These are phyloP conservation scores for Vitellaria paradoxa DNA, from an alignment of 179 eudicot genomes.

Conservation along the genomic window DNA sequence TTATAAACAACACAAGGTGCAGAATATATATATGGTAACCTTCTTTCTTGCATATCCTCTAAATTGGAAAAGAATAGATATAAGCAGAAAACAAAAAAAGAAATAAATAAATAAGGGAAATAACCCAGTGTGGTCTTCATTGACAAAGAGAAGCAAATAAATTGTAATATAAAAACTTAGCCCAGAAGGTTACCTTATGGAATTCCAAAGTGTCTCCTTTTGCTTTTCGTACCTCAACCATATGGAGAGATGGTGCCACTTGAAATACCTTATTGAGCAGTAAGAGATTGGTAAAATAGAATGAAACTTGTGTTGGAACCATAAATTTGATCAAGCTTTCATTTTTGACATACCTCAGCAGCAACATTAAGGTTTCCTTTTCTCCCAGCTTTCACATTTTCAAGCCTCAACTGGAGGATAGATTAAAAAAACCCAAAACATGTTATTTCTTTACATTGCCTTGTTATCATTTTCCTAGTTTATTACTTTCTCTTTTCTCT, in stretches of 20 bases:
- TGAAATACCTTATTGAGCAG: slow-evolving; percentile 63
- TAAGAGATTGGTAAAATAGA: not conserved
- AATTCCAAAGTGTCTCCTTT: slow-evolving; percentile 97
- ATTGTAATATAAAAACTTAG: not conserved
- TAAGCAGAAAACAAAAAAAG: too few relatives aligned
- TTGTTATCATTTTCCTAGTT: not conserved
- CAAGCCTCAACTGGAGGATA: slow-evolving; percentile 74
- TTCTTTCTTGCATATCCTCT: not conserved
- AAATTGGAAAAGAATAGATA: not conserved
- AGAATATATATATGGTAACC: not conserved
- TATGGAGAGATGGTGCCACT: slow-evolving; percentile 93
- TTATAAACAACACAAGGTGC: not conserved
- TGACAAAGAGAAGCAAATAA: not conserved
- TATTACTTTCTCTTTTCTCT: not conserved
- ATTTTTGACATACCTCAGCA: slow-evolving; percentile 58
- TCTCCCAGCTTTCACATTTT: slow-evolving; percentile 89
- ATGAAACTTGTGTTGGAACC: not conserved
- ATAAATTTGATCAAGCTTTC: not conserved
- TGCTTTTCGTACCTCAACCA: slow-evolving; percentile 92
- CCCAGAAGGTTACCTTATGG: slow-evolving; percentile 60
- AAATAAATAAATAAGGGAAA: too few relatives aligned
- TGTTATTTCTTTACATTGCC: not conserved
- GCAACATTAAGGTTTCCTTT: slow-evolving; percentile 95
- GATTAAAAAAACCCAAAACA: too few relatives aligned
- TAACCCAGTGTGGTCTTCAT: too few relatives aligned